A percentile compares a stretch with the other conserved stretches of the same genome.
Evolutionary conservation across 2,329 filamentous ascomycete genomes (phyloP).

Genomic region (Magnaporthiopsis incrustans): DNA sequence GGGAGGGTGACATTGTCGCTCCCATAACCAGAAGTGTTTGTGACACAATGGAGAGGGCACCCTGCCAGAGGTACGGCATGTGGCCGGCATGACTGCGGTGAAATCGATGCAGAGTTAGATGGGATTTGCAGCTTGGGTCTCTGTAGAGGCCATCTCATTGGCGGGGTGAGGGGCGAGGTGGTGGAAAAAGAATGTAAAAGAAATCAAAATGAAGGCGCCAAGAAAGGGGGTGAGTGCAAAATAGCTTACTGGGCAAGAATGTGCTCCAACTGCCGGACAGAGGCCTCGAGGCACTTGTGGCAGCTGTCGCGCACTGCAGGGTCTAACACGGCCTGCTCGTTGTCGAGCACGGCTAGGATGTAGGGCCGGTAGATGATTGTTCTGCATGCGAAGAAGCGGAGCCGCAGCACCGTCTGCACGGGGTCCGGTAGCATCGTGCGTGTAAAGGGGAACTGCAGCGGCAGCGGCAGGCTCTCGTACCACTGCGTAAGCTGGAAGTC

Average conservation of each 20-base stretch:
- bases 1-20: conserved; percentile 68
- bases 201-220: conserved; percentile 8
- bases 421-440: conserved; percentile 60
- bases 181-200: not conserved
- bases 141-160: not conserved
- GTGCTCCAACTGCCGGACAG: conserved; percentile 70
- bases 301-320: conserved; percentile 68
- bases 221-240: conserved; percentile 11
- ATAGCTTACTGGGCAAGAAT: conserved; percentile 65
- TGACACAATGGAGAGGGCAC: conserved; percentile 73
- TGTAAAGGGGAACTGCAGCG: conserved; percentile 71
- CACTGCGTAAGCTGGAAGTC: conserved; percentile 78
- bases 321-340: conserved; percentile 65
- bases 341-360: conserved; percentile 70
- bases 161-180: not conserved
- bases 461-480: conserved; percentile 69
- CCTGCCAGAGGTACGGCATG: conserved; percentile 81
- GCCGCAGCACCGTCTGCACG: conserved; percentile 68
- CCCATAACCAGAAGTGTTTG: conserved; percentile 79
- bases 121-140: conserved; percentile 11
- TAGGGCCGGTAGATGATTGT: conserved; percentile 84
- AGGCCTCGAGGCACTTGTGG: conserved; percentile 73
- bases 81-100: conserved; percentile 63
- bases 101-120: conserved; percentile 18
- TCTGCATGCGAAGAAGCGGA: conserved; percentile 77